These are phyloP conservation scores for Acanthamoeba sp. DNA, from an alignment of 208 protist genomes.

Conservation along the genomic window DNA sequence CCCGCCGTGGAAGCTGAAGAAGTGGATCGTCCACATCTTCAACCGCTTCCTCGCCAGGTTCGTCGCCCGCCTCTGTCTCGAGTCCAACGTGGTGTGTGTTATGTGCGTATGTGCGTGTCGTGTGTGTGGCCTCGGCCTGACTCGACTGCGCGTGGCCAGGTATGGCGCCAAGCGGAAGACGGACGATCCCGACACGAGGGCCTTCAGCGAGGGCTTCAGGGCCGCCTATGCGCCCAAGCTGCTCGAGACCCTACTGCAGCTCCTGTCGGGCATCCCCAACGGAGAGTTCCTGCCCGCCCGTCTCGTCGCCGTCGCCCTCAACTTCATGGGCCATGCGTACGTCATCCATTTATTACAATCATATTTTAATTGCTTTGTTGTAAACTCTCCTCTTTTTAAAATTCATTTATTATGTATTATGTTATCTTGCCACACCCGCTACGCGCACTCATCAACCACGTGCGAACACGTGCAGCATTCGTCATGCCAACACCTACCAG, in stretches of 20 bases:
- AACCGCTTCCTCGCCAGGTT: constrained; percentile 13
- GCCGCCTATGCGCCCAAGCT: not conserved
- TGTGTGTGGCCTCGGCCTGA: too few relatives aligned
- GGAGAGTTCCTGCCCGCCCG: constrained; percentile 6
- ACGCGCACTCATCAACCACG: not conserved
- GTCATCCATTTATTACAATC: not conserved
- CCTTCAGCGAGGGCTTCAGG: constrained; percentile 21
- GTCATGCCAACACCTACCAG: not conserved
- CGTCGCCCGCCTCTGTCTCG: not conserved
- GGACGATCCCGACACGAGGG: not conserved
- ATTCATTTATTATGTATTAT: not conserved
- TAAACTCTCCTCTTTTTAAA: not conserved
- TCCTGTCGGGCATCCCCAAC: constrained; percentile 22
- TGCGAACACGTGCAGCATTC: not conserved
- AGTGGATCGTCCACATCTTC: constrained; percentile 67
- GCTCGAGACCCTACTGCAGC: not conserved
- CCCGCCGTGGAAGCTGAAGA: constrained; percentile 59
- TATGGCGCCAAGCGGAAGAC: not conserved
- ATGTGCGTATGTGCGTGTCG: too few relatives aligned
- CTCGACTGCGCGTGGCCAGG: not conserved
- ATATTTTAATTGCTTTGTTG: too few relatives aligned
- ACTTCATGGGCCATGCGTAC: constrained; percentile 35
- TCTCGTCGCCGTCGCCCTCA: constrained; percentile 24
- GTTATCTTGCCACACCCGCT: not conserved
- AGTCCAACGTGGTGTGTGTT: too few relatives aligned